phyloP scores from a whole-genome alignment of 768 basidiomycete species.

The Leccinum uliginosum region DNA sequence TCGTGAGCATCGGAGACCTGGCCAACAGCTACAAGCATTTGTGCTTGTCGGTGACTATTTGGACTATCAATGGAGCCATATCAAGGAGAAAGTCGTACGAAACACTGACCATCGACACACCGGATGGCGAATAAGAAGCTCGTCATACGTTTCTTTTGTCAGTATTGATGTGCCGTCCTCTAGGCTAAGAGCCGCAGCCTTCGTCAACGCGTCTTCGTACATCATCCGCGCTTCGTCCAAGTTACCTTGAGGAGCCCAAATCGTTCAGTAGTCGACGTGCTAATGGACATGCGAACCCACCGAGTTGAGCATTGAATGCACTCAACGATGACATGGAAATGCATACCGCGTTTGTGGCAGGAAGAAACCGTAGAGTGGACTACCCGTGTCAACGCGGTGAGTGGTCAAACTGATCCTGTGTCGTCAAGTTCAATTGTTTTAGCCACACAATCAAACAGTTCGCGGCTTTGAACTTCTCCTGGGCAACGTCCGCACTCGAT shows the following conservation, averaged over 20 bases:
- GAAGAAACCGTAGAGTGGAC: slow-evolving; percentile 74
- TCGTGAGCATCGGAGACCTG: slow-evolving; percentile 81
- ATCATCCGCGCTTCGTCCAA: slow-evolving; percentile 50
- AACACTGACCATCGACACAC: slow-evolving; percentile 86
- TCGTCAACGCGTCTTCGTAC: slow-evolving; percentile 74
- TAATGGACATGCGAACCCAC: slow-evolving; percentile 34
- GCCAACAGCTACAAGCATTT: slow-evolving; percentile 67
- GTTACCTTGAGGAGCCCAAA: slow-evolving; percentile 60
- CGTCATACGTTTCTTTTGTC: slow-evolving; percentile 84
- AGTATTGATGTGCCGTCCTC: slow-evolving; percentile 67
- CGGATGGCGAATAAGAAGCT: slow-evolving; percentile 83
- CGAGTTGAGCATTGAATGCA: slow-evolving; percentile 42
- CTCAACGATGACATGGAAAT: slow-evolving; percentile 80
- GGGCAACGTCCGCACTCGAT: slow-evolving; percentile 63
- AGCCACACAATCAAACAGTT: slow-evolving; percentile 72
- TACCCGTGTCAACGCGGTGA: too few relatives aligned
- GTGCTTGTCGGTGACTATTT: slow-evolving; percentile 81
- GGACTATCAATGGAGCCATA: slow-evolving; percentile 4
- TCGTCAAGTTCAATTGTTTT: slow-evolving; percentile 68
- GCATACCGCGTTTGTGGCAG: slow-evolving; percentile 81
- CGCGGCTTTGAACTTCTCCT: slow-evolving; percentile 74
- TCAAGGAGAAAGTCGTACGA: neutral
- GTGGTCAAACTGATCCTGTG: too few relatives aligned
- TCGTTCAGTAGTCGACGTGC: slow-evolving; percentile 73
- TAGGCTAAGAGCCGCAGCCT: slow-evolving; percentile 41